Percentiles rank a stretch among this genome's conserved stretches.
Evolutionary conservation across 164 flowering plant genomes (phyloP).

Genomic region (Liriodendron chinense): DNA sequence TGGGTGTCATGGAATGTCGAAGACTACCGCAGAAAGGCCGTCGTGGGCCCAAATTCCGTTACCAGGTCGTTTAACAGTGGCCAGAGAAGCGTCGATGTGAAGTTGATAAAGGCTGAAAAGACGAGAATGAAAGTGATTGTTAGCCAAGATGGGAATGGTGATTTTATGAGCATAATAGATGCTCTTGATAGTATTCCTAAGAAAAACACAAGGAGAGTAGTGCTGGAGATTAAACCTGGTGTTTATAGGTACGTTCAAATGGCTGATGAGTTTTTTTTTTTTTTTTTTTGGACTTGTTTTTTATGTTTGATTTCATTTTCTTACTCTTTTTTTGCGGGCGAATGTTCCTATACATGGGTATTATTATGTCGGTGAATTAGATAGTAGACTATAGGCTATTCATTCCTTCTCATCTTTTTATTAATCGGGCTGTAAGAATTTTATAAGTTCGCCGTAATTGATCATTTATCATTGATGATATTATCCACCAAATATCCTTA

Average conservation of each 20-base stretch:
- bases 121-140: constrained; percentile 33
- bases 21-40: background rate
- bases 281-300: no score
- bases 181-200: constrained; percentile 38
- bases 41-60: background rate
- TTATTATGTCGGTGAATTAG: no score
- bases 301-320: no score
- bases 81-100: constrained; percentile 23
- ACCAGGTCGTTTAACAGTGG: no score
- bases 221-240: constrained; percentile 43
- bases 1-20: background rate
- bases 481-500: no score
- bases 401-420: no score
- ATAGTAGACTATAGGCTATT: no score
- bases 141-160: constrained; percentile 41
- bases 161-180: constrained; percentile 33
- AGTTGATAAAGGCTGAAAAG: constrained; percentile 45
- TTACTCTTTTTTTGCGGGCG: no score
- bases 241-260: constrained; percentile 36
- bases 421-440: no score
- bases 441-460: no score
- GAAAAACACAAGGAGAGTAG: constrained; percentile 38
- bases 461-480: no score
- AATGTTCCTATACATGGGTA: no score
- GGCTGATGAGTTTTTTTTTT: background rate